Evolutionary conservation across 78 protist genomes (phyloP).

Genomic region (Dictyostelium intermedium): DNA sequence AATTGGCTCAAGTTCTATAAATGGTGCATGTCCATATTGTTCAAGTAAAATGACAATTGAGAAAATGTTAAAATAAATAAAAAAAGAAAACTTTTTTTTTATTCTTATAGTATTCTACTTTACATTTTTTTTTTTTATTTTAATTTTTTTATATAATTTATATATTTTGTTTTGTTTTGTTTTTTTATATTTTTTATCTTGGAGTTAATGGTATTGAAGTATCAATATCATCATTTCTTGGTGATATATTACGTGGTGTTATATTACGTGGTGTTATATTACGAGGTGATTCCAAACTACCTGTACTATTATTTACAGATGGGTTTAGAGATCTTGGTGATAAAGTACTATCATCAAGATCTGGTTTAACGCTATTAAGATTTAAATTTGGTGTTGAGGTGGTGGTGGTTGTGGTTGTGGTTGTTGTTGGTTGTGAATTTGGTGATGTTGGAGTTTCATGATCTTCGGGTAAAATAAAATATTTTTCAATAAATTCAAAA

Average conservation of each 20-base stretch:
- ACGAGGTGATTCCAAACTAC: not conserved
- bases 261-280: not conserved
- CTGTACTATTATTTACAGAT: not conserved
- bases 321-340: not conserved
- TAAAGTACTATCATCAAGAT: not conserved
- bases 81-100: not conserved
- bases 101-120: not conserved
- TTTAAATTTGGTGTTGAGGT: not conserved
- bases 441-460: not conserved
- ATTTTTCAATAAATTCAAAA: conserved; percentile 49
- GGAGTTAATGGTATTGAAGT: conserved; percentile 1
- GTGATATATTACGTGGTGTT: not conserved
- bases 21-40: conserved; percentile 65
- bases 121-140: not conserved
- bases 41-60: not conserved
- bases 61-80: not conserved
- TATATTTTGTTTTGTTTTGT: not conserved
- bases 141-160: not conserved
- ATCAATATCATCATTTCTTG: not conserved
- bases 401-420: too few relatives aligned
- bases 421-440: not conserved
- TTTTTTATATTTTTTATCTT: conserved; percentile 1
- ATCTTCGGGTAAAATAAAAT: conserved; percentile 57
- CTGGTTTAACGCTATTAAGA: not conserved
- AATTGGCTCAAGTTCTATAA: not conserved